phyloP scores from a whole-genome alignment of 2,329 filamentous ascomycete genomes.

The Fusarium verrucosum region DNA sequence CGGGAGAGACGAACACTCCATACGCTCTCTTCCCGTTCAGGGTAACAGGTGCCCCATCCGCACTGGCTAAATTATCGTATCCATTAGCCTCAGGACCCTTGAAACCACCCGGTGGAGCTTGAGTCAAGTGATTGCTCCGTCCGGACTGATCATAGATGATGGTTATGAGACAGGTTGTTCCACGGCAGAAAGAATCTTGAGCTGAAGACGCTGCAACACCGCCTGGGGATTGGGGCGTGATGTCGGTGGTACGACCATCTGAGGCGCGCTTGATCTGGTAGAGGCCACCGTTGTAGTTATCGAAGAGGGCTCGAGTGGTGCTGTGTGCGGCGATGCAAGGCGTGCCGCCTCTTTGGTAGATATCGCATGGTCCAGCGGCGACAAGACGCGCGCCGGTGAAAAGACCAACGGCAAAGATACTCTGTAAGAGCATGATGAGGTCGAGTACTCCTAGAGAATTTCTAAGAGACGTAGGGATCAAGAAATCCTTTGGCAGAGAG shows the following conservation, averaged over 20 bases:
- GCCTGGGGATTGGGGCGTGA: conserved; percentile 55
- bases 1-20: conserved; percentile 22
- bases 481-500: neutral
- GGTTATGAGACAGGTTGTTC: conserved; percentile 70
- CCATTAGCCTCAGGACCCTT: conserved; percentile 13
- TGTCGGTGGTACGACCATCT: conserved; percentile 5
- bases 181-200: conserved; percentile 69
- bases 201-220: conserved; percentile 69
- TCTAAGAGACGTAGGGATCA: no score
- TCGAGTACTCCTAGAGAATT: accelerated
- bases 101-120: conserved; percentile 65
- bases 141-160: conserved; percentile 75
- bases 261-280: conserved; percentile 31
- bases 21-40: conserved; percentile 27
- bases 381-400: conserved; percentile 3
- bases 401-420: conserved; percentile 7
- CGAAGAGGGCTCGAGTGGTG: conserved; percentile 8
- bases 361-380: conserved; percentile 20
- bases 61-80: conserved; percentile 21
- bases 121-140: conserved; percentile 68
- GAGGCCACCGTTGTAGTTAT: conserved; percentile 1
- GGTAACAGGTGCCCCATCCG: conserved; percentile 22
- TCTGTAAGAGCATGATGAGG: conserved; percentile 7
- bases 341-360: conserved; percentile 15
- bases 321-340: conserved; percentile 27